phyloP scores from a whole-genome alignment of 2,329 filamentous ascomycete species.

The Colletotrichum higginsianum region DNA sequence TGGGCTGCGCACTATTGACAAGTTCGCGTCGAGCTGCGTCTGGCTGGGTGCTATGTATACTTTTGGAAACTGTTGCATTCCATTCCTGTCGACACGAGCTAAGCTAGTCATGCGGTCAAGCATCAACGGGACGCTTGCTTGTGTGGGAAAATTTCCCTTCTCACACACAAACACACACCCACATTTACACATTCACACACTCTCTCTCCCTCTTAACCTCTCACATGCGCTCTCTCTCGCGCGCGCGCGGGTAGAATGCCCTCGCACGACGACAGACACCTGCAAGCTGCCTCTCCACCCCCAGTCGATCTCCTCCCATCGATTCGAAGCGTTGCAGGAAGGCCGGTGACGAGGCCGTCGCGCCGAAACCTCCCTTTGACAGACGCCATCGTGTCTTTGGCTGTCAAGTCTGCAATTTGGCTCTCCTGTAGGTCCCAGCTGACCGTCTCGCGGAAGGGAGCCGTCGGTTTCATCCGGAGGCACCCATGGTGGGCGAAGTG shows the following conservation, averaged over 20 bases:
- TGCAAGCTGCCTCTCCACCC: conserved; percentile 38
- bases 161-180: no score
- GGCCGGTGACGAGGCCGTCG: conserved; percentile 12
- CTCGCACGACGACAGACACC: conserved; percentile 18
- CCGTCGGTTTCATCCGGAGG: conserved; percentile 1
- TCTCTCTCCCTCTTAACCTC: no score
- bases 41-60: conserved; percentile 15
- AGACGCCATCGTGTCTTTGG: conserved; percentile 14
- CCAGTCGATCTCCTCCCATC: conserved; percentile 12
- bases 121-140: conserved; percentile 30
- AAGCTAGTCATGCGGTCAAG: conserved; percentile 21
- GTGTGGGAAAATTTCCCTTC: no score
- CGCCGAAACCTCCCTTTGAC: conserved; percentile 21
- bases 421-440: conserved; percentile 22
- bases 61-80: conserved; percentile 22
- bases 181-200: no score
- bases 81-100: neutral
- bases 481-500: neutral
- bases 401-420: conserved; percentile 32
- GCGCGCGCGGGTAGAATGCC: conserved; percentile 1
- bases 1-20: conserved; percentile 31
- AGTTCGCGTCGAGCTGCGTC: conserved; percentile 26
- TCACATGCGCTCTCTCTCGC: neutral
- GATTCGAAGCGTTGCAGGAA: conserved; percentile 1
- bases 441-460: conserved; percentile 30